Evolutionary conservation across 78 protist genomes (phyloP), one percentile per base, ranked within the genome.

Genomic region (Pigoraptor vietnamica): DNA sequence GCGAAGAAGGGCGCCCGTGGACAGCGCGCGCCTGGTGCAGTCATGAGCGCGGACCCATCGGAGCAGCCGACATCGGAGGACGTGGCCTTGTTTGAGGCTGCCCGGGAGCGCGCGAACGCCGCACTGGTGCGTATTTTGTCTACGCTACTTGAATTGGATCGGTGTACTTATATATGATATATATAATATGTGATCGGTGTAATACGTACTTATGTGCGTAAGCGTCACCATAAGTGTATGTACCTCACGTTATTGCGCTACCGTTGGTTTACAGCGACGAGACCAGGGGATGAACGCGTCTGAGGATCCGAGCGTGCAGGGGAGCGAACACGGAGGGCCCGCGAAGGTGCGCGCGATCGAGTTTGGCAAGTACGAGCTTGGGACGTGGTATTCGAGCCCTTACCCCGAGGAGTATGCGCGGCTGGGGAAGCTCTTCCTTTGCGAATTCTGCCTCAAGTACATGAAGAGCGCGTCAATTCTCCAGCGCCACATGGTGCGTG

Each of bases 321-420:
- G 34, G 32, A 25, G 84, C 84, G 32, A 79, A 25, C 34, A 79
- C 34, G 21, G 6, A 14, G 67, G 67, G 29, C 29, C 29, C 67
- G 67, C 84, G 35, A 14, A 79, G 10, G 21, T 79, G 84, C 84
- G 84, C 84, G 21, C 84, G 39, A 83, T 83, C 23, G 88, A 95
- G 90, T 39, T 97, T 37, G 97, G 98, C 40, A 91, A 91, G 90
- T 97, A 93, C 92, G 96, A 96, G 87, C 93, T 98, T 37, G 98
- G 97, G 25, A 96, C 99, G 19, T 98, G 99, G 99, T 98, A 98
- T 91, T 98, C 96, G 81, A 90, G 97, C 0, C 99, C 99, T 0
- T 98, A 93, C 40, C 98, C 98, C 0, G 98, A 97, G 55, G 99
- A 98, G 67, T 92, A 89, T 24, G 89, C 55, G 37, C 25, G 37